Conservation (phyloP, 192 early-diverging fungal species). For the Coemansia sp. region DNA sequence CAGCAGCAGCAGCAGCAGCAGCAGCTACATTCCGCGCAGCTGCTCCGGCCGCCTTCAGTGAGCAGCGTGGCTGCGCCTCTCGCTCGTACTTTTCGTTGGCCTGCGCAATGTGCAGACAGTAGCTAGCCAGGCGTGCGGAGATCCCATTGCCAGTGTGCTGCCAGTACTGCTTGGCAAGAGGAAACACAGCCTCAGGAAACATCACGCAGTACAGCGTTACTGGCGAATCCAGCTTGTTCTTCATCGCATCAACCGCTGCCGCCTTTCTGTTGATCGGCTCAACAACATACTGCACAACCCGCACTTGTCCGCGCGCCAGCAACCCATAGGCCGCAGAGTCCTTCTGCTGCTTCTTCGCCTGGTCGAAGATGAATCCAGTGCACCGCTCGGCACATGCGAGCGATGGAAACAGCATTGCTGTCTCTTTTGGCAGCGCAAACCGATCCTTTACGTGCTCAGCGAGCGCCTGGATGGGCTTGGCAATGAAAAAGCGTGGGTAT, state of each 20-base stretch:
- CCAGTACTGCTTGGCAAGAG: conserved; percentile 92
- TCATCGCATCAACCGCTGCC: conserved; percentile 43
- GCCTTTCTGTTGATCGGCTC: conserved; percentile 43
- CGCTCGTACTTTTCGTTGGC: conserved; percentile 52
- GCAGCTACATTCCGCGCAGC: conserved; percentile 7
- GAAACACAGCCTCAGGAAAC: conserved; percentile 68
- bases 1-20: too few relatives aligned
- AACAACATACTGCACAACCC: conserved; percentile 39
- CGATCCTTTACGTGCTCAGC: conserved; percentile 56
- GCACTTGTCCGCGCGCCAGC: conserved; percentile 38
- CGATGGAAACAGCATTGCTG: conserved; percentile 76
- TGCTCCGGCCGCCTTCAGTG: not conserved
- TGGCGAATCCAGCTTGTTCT: conserved; percentile 48
- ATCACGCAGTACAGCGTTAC: conserved; percentile 68
- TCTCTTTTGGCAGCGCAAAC: conserved; percentile 66
- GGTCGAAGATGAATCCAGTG: conserved; percentile 39
- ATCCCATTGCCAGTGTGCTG: conserved; percentile 92
- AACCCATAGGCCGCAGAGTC: conserved; percentile 7
- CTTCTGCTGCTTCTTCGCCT: conserved; percentile 35
- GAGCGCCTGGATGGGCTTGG: conserved; percentile 43
- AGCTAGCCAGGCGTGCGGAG: conserved; percentile 82
- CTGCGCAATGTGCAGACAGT: conserved; percentile 72
- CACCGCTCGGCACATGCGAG: conserved; percentile 62
- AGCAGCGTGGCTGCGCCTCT: conserved; percentile 11
- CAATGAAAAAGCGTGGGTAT: conserved; percentile 94